Evolutionary conservation across 352 stramenopile species (phyloP).

Genomic region (Thraustochytrium sp.): DNA sequence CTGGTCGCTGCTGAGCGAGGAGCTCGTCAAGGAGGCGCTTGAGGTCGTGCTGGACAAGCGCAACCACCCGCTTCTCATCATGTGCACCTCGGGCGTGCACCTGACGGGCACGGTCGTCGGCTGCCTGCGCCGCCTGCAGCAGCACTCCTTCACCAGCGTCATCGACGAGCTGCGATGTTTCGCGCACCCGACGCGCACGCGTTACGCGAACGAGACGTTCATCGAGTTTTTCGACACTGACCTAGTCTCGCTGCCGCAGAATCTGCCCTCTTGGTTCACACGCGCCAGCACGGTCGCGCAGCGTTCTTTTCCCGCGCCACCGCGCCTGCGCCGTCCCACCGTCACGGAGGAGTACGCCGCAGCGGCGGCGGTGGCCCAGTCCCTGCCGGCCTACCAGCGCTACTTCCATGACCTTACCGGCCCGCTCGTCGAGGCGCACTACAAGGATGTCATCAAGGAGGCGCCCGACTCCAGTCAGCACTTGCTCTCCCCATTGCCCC

Average conservation of each 20-base stretch:
- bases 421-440: slow-evolving; percentile 18
- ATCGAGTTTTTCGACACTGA: slow-evolving; percentile 40
- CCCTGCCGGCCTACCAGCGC: background rate
- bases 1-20: slow-evolving; percentile 22
- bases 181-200: slow-evolving; percentile 8
- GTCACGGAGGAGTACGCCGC: too few relatives aligned
- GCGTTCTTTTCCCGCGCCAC: background rate
- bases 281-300: background rate
- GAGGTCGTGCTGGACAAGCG: slow-evolving; percentile 13
- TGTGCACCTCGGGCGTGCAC: slow-evolving; percentile 31
- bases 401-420: background rate
- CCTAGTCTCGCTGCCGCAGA: background rate
- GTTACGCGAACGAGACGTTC: slow-evolving; percentile 41
- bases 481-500: background rate
- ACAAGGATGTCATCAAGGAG: background rate
- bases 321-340: background rate
- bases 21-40: slow-evolving; percentile 35
- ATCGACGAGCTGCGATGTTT: slow-evolving; percentile 39
- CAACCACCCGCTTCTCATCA: slow-evolving; percentile 28
- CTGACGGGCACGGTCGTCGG: slow-evolving; percentile 29
- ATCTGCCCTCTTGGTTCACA: background rate
- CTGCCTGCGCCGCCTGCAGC: slow-evolving; percentile 8
- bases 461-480: background rate
- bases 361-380: background rate
- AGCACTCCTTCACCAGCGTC: slow-evolving; percentile 18